Evolutionary conservation across 768 basidiomycete species (phyloP), one percentile per base, ranked within the genome.

Genomic region (Cystofilobasidium macerans): DNA sequence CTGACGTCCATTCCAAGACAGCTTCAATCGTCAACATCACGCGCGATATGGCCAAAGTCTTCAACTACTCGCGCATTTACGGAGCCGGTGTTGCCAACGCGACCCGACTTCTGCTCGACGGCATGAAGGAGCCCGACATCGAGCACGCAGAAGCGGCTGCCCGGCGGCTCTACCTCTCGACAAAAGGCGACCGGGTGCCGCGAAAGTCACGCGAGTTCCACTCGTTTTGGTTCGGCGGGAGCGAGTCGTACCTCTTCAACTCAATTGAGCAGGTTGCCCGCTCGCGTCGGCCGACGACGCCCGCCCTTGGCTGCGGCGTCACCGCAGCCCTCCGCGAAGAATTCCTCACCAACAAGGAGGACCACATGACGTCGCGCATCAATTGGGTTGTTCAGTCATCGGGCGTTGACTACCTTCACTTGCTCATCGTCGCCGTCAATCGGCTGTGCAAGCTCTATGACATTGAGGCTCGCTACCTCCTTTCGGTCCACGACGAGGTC

Each of bases 321-420:
- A 98, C 95, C 0, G 83, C 87, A 58, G 94, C 94, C 0, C 80
- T 99, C n/a, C 86, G 87, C 33, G 93, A 89, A 77, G 85, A 87
- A 69, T 86, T 89, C 73, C 82, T 99, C 2, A 42, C 57, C 13
- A 36, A 53, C 24, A 24, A 53, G 30, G 54, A 40, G 9, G 82
- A 83, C 38, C 98, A 89, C 75, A 86, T 98, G 82, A 87, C 95
- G 0, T 95, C 91, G 8, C 84, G 95, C 48, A 93, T 98, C 78
- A 99, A 99, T 73, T 98, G 95, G 95, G 95, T 93, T 57, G 95
- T 98, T 8, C 95, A 98, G 72, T 97, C 93, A 4, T 95, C 92
- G 0, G 95, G 94, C 4, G 94, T 98, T 48, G 95, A 98, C 76
- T 98, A 99, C 73, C 85, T 98, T 12, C 95, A 99, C 72, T 84